These are phyloP conservation scores for Gossypium lobatum DNA, from an alignment of 441 rosid species.

Conservation along the genomic window DNA sequence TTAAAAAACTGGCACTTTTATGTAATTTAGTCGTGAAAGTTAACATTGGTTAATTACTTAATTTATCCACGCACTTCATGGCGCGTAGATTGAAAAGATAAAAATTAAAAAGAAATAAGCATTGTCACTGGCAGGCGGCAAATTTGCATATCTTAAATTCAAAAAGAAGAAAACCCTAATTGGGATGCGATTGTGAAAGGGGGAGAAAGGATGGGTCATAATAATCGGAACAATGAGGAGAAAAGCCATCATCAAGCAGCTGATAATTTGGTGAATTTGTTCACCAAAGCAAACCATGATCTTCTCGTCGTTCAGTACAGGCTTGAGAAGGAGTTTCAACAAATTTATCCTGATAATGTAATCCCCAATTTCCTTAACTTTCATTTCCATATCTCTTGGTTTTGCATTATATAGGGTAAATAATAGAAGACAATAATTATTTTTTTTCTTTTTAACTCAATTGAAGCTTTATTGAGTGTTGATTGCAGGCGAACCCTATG, in stretches of 20 bases:
- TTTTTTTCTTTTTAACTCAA: neutral
- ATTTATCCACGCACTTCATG: neutral
- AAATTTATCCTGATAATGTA: conserved; percentile 63
- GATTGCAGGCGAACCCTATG: conserved; percentile 67
- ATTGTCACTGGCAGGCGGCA: neutral
- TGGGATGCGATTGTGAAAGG: neutral
- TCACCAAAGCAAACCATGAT: conserved; percentile 57
- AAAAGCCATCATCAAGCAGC: conserved; percentile 41
- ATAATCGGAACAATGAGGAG: conserved; percentile 27
- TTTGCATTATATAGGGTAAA: neutral
- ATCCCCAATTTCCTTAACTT: neutral
- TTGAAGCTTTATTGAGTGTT: neutral
- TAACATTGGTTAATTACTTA: neutral
- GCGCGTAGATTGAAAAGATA: neutral
- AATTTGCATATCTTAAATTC: neutral
- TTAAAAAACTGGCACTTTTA: too few species aligned
- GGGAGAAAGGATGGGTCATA: conserved; percentile 33
- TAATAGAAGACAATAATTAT: too few species aligned
- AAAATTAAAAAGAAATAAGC: neutral
- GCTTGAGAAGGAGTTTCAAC: conserved; percentile 72
- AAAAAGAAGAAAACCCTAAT: conserved; percentile 10
- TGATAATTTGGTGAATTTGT: conserved; percentile 47
- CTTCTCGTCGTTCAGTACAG: conserved; percentile 52
- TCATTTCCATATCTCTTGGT: neutral
- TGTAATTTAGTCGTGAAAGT: neutral